A percentile compares a stretch with the other conserved stretches of the same genome.
Conservation (phyloP, 208 protist species). For the Naegleria lovaniensis region DNA sequence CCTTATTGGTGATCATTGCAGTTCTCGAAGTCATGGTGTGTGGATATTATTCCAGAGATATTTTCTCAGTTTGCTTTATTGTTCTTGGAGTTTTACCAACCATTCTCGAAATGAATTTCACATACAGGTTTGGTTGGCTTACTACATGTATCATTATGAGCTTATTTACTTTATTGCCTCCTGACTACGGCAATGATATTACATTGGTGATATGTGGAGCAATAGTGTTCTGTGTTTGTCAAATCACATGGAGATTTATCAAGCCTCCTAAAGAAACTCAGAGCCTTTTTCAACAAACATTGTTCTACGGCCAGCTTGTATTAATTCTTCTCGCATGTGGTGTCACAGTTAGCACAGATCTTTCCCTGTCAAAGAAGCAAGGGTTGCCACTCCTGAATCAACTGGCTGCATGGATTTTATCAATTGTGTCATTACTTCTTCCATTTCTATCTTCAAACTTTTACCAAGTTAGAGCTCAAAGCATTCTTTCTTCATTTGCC, state of each 20-base stretch:
- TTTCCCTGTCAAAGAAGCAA: background rate
- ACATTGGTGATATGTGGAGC: background rate
- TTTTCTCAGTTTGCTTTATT: constrained; percentile 24
- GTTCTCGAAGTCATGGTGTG: constrained; percentile 2
- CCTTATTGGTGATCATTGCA: background rate
- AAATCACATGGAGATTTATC: background rate
- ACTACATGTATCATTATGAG: background rate
- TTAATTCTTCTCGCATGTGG: background rate
- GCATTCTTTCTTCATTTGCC: background rate
- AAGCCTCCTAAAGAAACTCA: background rate
- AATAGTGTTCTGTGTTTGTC: background rate
- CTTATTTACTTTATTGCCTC: constrained; percentile 3
- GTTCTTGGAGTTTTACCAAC: background rate
- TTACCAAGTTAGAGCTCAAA: constrained; percentile 11
- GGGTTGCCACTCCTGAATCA: background rate
- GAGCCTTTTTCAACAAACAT: background rate
- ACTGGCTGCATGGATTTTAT: background rate
- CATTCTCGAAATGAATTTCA: background rate
- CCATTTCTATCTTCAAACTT: background rate
- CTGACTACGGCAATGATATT: background rate
- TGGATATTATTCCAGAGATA: background rate
- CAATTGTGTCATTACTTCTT: background rate
- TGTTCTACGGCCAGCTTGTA: background rate
- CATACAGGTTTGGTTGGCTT: background rate
- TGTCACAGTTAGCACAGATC: background rate